Percentiles rank a stretch among this genome's conserved stretches.
Conservation (phyloP, 139 green algal species). For the Micractinium conductrix region DNA sequence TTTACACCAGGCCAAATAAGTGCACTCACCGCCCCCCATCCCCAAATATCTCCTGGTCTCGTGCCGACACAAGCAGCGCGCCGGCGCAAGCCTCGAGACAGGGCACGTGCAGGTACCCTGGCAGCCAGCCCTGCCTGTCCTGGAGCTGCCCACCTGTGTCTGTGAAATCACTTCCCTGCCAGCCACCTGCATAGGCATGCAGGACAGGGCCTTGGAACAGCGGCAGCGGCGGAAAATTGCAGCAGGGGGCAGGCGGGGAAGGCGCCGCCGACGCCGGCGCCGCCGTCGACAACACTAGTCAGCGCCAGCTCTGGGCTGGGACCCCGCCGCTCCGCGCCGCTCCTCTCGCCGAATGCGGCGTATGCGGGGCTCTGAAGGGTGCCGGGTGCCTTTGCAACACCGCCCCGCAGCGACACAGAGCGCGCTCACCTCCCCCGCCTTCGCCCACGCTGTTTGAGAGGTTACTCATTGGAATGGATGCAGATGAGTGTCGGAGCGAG, state of each 20-base stretch:
- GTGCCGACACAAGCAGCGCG: no score
- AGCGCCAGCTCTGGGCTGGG: no score
- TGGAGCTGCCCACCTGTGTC: neutral
- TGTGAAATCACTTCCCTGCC: no score
- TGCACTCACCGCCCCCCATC: neutral
- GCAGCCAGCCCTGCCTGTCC: neutral
- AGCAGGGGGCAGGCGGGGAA: no score
- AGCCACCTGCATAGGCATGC: no score
- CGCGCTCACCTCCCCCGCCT: neutral
- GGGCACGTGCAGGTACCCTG: neutral
- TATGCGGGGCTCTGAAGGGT: neutral
- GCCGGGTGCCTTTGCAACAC: neutral
- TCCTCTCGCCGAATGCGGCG: no score
- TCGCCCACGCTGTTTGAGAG: constrained; percentile 18
- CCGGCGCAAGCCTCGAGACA: no score
- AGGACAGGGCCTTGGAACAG: no score
- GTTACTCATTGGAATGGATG: neutral
- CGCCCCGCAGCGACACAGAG: neutral
- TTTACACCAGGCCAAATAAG: neutral
- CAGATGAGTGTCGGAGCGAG: neutral
- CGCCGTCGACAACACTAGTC: neutral
- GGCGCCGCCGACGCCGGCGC: neutral
- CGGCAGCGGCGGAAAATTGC: no score
- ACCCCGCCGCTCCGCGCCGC: no score
- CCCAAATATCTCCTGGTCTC: no score